These are phyloP conservation scores for Hygrophila difformis DNA, from an alignment of 257 asterid genomes.

Conservation along the genomic window DNA sequence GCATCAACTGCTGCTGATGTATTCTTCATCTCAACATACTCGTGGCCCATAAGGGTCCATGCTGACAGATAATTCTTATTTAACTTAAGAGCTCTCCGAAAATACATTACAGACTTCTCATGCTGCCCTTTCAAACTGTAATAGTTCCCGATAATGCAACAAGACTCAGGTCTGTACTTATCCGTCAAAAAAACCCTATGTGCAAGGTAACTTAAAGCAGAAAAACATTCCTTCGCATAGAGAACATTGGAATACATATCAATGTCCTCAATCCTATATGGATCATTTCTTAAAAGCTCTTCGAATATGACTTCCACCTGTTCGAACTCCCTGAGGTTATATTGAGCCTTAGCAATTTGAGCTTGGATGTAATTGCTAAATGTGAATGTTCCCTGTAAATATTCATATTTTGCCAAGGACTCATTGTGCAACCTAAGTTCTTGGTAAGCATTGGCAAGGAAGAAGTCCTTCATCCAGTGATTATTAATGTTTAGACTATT, in stretches of 20 bases:
- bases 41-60: constrained; percentile 98
- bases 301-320: constrained; percentile 89
- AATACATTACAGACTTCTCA: constrained; percentile 76
- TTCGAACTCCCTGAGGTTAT: constrained; percentile 80
- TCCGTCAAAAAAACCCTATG: constrained; percentile 76
- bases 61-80: constrained; percentile 85
- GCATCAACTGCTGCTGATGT: constrained; percentile 96
- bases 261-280: constrained; percentile 86
- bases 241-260: constrained; percentile 97
- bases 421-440: constrained; percentile 80
- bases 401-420: constrained; percentile 62
- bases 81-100: constrained; percentile 84
- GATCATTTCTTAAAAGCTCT: constrained; percentile 77
- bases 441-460: constrained; percentile 79
- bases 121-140: constrained; percentile 93
- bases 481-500: constrained; percentile 55
- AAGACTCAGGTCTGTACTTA: constrained; percentile 90
- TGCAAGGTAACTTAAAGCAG: constrained; percentile 87
- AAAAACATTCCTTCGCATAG: constrained; percentile 80
- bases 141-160: constrained; percentile 87
- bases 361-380: constrained; percentile 85
- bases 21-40: constrained; percentile 93
- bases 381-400: constrained; percentile 66
- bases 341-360: constrained; percentile 81
- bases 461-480: constrained; percentile 98